Evolutionary conservation across 75 land plant species (phyloP).

Genomic region (Ceratopteris richardii): DNA sequence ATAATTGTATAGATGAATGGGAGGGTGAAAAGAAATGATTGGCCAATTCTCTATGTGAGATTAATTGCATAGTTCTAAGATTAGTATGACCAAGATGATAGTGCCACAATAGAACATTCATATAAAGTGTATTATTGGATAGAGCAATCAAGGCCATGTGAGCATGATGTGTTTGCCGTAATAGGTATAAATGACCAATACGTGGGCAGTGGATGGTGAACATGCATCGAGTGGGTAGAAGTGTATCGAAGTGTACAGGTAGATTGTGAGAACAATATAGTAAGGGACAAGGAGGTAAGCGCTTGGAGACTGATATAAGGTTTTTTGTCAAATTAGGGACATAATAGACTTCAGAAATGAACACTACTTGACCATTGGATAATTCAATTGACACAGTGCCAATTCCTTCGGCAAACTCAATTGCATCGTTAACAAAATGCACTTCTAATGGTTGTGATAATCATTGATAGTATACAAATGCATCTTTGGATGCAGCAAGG

Average conservation of each 20-base stretch:
- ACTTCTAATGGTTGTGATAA: neutral
- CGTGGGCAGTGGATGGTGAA: neutral
- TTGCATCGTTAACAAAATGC: neutral
- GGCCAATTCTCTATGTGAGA: neutral
- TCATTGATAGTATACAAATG: neutral
- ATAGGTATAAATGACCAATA: neutral
- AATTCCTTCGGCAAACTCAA: neutral
- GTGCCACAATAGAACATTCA: neutral
- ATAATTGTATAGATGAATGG: no score
- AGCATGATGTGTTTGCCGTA: neutral
- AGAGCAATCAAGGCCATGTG: neutral
- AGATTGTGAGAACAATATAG: neutral
- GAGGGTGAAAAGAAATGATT: neutral
- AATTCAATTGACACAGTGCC: neutral
- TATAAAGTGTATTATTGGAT: neutral
- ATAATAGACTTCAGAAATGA: neutral
- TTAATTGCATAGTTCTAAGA: neutral
- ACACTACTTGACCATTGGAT: neutral
- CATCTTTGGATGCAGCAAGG: neutral
- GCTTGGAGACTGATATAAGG: neutral
- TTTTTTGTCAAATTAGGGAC: neutral
- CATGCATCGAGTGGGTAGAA: neutral
- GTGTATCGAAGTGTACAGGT: neutral
- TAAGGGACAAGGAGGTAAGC: neutral
- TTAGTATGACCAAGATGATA: constrained; percentile 4